phyloP scores from a whole-genome alignment of 1,284 basidiomycete species.

The Sanghuangporus sanghuang region DNA sequence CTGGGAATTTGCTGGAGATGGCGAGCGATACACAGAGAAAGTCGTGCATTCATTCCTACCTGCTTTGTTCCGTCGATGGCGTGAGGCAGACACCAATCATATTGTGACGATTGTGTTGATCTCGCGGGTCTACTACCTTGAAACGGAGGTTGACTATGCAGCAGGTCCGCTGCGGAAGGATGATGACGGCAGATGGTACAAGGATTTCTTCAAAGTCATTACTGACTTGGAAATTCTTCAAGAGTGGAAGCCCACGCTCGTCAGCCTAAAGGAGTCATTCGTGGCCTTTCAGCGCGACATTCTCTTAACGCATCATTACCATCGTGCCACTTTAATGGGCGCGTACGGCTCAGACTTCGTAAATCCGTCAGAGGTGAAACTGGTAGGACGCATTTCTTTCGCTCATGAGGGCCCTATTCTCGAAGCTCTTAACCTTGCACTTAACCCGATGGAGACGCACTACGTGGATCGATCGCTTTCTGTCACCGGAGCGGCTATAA shows the following conservation, averaged over 20 bases:
- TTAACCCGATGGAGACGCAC: slow-evolving; percentile 93
- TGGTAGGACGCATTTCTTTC: slow-evolving; percentile 76
- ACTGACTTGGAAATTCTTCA: slow-evolving; percentile 86
- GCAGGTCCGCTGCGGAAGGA: slow-evolving; percentile 71
- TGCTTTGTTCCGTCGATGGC: slow-evolving; percentile 78
- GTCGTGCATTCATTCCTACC: slow-evolving; percentile 92
- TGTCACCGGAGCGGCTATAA: slow-evolving; percentile 83
- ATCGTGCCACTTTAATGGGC: slow-evolving; percentile 46
- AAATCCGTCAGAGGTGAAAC: slow-evolving; percentile 44
- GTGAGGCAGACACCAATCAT: slow-evolving; percentile 83
- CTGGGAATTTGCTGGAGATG: slow-evolving; percentile 97
- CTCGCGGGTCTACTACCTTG: slow-evolving; percentile 90
- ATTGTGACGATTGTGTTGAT: slow-evolving; percentile 93
- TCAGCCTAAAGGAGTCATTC: slow-evolving; percentile 83
- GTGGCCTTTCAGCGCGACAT: slow-evolving; percentile 88
- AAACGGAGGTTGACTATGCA: slow-evolving; percentile 74
- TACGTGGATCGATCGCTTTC: slow-evolving; percentile 95
- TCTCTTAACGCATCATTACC: slow-evolving; percentile 80
- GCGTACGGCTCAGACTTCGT: not conserved
- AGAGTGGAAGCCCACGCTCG: slow-evolving; percentile 86
- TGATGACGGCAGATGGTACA: slow-evolving; percentile 78
- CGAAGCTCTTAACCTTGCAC: slow-evolving; percentile 89
- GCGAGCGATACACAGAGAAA: slow-evolving; percentile 95
- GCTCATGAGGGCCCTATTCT: slow-evolving; percentile 95
- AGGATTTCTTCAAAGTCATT: slow-evolving; percentile 95